Conservation (phyloP, 495 filamentous ascomycete species). For the Podospora appendiculata region DNA sequence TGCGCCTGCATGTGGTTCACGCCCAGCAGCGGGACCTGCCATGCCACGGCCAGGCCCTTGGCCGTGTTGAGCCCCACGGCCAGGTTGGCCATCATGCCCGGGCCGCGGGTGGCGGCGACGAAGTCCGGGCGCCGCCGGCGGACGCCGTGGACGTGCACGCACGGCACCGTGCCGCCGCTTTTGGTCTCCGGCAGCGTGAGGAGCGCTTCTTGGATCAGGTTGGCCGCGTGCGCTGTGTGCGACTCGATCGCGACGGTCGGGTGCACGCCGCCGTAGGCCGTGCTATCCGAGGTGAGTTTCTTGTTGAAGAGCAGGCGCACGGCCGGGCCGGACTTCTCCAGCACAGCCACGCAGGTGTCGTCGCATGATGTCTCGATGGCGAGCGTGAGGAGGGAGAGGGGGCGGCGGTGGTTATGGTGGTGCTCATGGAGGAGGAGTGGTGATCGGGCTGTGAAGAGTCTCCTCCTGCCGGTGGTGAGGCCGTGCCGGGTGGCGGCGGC, state of each 20-base stretch:
- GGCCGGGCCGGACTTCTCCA: conserved; percentile 45
- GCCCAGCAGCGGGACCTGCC: conserved; percentile 71
- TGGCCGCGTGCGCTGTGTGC: conserved; percentile 61
- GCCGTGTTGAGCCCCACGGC: conserved; percentile 72
- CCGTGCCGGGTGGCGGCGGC: no score
- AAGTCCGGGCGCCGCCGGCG: conserved; percentile 55
- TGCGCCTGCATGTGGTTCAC: conserved; percentile 98
- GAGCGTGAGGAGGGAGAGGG: conserved; percentile 53
- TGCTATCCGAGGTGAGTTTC: conserved; percentile 73
- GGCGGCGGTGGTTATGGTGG: not conserved
- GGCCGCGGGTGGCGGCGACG: conserved; percentile 78
- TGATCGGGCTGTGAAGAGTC: no score
- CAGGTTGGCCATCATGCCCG: conserved; percentile 75
- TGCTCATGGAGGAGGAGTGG: no score
- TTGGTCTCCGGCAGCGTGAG: conserved; percentile 34
- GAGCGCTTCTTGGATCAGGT: conserved; percentile 58
- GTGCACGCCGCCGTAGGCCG: conserved; percentile 64
- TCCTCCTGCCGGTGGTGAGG: no score
- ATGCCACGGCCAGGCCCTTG: conserved; percentile 79
- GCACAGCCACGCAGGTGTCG: conserved; percentile 85
- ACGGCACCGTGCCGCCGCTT: not conserved
- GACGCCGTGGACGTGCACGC: not conserved
- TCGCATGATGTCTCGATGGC: conserved; percentile 98
- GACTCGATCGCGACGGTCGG: conserved; percentile 64
- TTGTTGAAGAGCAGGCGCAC: conserved; percentile 68